Conservation (phyloP, 352 stramenopile species). For the Pythium coloratum region DNA sequence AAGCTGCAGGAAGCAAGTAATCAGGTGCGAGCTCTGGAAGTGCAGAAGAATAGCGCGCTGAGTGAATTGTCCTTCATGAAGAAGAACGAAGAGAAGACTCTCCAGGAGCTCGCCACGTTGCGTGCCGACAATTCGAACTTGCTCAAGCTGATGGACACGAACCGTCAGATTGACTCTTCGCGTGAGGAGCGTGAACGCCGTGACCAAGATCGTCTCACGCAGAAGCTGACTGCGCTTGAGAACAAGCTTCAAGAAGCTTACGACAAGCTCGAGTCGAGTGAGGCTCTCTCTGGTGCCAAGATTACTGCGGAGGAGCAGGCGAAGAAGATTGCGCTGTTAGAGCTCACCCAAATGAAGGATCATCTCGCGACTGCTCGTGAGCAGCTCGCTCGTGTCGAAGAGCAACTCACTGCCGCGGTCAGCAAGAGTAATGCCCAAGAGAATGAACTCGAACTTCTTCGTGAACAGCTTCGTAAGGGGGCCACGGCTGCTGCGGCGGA, state of each 20-base stretch:
- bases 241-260: slow-evolving; percentile 58
- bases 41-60: slow-evolving; percentile 54
- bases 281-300: slow-evolving; percentile 45
- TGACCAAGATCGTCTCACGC: slow-evolving; percentile 43
- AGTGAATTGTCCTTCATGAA: slow-evolving; percentile 50
- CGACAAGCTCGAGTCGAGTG: slow-evolving; percentile 63
- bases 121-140: slow-evolving; percentile 78
- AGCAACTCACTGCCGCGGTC: slow-evolving; percentile 44
- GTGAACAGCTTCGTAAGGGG: slow-evolving; percentile 70
- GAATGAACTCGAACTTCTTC: slow-evolving; percentile 56
- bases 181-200: slow-evolving; percentile 58
- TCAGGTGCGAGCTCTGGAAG: slow-evolving; percentile 37
- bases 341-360: slow-evolving; percentile 46
- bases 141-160: slow-evolving; percentile 78
- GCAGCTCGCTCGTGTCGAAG: slow-evolving; percentile 49
- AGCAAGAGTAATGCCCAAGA: slow-evolving; percentile 48
- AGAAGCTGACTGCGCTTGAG: slow-evolving; percentile 54
- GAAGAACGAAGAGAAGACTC: slow-evolving; percentile 63
- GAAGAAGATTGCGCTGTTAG: slow-evolving; percentile 49
- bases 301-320: slow-evolving; percentile 52
- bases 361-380: slow-evolving; percentile 38
- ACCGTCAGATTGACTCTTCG: slow-evolving; percentile 60
- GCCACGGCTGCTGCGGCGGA: slow-evolving; percentile 54
- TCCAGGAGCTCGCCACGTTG: slow-evolving; percentile 55
- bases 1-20: slow-evolving; percentile 56